These are phyloP conservation scores for Hordeum pubiflorum DNA, from an alignment of 202 grass and related monocot genomes.

Conservation along the genomic window DNA sequence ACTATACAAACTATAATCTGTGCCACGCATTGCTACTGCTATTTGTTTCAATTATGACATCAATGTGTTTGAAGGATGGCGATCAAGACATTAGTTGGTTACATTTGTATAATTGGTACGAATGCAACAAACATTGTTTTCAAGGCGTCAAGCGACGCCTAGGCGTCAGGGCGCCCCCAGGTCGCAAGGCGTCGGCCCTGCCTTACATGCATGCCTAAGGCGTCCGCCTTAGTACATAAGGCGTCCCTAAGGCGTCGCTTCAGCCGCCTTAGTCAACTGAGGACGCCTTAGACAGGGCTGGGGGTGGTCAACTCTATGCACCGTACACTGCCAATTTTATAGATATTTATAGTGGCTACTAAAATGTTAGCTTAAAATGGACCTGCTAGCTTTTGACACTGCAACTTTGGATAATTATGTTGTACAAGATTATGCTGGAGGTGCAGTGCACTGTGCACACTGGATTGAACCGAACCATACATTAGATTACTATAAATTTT, in stretches of 20 bases:
- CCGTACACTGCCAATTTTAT: background rate
- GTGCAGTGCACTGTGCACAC: background rate
- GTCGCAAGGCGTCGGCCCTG: no score
- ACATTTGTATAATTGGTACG: background rate
- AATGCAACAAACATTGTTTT: background rate
- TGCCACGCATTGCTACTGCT: background rate
- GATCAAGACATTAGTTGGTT: background rate
- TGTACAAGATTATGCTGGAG: background rate
- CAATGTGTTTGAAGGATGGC: background rate
- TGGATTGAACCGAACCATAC: background rate
- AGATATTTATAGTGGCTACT: background rate
- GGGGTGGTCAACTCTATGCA: background rate
- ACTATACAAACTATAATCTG: background rate
- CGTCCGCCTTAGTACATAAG: no score
- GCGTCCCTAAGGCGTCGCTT: no score
- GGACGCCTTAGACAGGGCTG: no score
- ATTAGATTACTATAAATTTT: background rate
- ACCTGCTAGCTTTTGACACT: background rate
- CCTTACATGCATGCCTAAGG: no score
- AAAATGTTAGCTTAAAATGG: background rate
- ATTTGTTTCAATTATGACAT: background rate
- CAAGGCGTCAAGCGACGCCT: no score
- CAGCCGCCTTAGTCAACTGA: no score
- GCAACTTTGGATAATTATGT: no score
- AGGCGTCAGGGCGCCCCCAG: no score